Evolutionary conservation across 345 rosid genomes (phyloP).

Genomic region (Melastoma malabathricum): DNA sequence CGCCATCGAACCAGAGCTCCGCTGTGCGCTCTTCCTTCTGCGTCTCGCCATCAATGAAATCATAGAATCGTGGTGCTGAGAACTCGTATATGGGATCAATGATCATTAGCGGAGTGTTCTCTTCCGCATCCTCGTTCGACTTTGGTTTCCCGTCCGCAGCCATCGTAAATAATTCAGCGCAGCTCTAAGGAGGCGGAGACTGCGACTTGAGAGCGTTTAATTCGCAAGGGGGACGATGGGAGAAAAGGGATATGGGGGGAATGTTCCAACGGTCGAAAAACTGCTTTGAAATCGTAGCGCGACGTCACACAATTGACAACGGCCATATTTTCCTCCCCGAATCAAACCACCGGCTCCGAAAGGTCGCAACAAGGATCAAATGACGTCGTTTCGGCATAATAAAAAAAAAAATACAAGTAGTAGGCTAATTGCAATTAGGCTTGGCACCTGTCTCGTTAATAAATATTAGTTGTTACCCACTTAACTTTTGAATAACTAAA

Average conservation of each 20-base stretch:
- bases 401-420: too few species aligned
- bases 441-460: too few species aligned
- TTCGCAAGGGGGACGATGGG: slow-evolving; percentile 1
- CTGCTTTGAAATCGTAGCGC: slow-evolving; percentile 17
- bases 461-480: too few species aligned
- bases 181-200: too few species aligned
- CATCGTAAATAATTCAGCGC: too few species aligned
- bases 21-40: slow-evolving; percentile 52
- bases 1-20: slow-evolving; percentile 77
- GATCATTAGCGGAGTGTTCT: slow-evolving; percentile 12
- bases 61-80: slow-evolving; percentile 82
- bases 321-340: background rate
- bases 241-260: background rate
- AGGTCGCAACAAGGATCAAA: background rate
- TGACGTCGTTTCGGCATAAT: slow-evolving; percentile 27
- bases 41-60: slow-evolving; percentile 56
- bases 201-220: background rate
- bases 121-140: slow-evolving; percentile 22
- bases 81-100: slow-evolving; percentile 71
- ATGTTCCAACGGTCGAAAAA: slow-evolving; percentile 48
- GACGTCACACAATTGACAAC: slow-evolving; percentile 1
- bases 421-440: too few species aligned
- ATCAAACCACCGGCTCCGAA: slow-evolving; percentile 22
- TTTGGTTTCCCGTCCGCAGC: slow-evolving; percentile 7
- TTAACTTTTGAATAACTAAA: too few species aligned